A percentile compares a stretch with the other conserved stretches of the same genome.
Evolutionary conservation across 2,329 filamentous ascomycete genomes (phyloP).

Genomic region (Apiospora phragmitis): DNA sequence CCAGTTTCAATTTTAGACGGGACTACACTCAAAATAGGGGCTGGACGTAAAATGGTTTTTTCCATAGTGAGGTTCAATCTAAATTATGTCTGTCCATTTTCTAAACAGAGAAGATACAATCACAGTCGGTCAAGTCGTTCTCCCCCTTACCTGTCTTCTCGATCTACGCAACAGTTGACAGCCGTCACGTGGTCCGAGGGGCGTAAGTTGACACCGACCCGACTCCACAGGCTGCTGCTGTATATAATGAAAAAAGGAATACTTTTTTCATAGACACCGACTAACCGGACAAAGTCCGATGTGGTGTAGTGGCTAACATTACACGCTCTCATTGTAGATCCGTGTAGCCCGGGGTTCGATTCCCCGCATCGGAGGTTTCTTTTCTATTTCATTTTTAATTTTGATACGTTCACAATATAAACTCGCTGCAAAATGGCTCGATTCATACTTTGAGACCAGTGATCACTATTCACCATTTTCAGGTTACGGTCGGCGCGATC

Average conservation of each 20-base stretch:
- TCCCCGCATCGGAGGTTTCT: conserved; percentile 28
- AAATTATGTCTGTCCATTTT: no score
- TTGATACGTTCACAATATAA: neutral
- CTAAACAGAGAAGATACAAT: no score
- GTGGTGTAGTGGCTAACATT: conserved; percentile 38
- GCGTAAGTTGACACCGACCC: neutral
- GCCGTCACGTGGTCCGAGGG: no score
- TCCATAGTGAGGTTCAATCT: no score
- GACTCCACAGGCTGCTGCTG: neutral
- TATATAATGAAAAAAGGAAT: neutral
- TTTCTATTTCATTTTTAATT: neutral
- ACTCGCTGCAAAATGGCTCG: no score
- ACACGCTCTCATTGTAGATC: conserved; percentile 32
- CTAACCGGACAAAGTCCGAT: conserved; percentile 26
- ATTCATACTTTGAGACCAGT: neutral
- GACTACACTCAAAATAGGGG: no score
- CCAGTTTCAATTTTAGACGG: no score
- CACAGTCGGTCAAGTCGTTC: no score
- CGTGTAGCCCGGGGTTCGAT: conserved; percentile 31
- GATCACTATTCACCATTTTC: neutral
- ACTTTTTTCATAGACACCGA: no score
- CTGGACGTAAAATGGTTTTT: no score
- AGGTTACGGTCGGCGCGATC: neutral
- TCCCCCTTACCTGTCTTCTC: neutral
- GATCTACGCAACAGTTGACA: neutral